These are phyloP conservation scores for Torulaspora quercuum DNA, from an alignment of 805 yeast genomes.

Conservation along the genomic window DNA sequence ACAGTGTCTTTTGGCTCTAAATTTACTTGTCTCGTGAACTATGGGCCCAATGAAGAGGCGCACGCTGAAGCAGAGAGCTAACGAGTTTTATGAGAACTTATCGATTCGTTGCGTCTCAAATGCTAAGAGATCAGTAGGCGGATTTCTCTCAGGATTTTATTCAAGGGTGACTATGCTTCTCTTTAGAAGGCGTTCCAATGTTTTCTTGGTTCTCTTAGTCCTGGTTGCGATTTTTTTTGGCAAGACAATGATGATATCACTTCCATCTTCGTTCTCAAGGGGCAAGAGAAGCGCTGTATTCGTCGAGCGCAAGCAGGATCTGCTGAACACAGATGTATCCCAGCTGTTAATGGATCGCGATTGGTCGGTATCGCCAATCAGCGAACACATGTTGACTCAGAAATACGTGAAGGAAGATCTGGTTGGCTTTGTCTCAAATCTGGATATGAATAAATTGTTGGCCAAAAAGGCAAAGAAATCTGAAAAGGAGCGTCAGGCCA, in stretches of 20 bases:
- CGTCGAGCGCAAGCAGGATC: conserved; percentile 10
- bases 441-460: conserved; percentile 10
- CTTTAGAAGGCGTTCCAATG: conserved; percentile 5
- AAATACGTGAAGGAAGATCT: conserved; percentile 6
- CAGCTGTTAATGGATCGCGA: conserved; percentile 7
- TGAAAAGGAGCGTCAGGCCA: conserved; percentile 1
- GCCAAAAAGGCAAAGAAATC: conserved; percentile 4
- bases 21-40: neutral
- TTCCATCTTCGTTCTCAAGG: too few species aligned
- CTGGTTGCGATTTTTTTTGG: conserved; percentile 1
- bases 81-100: neutral
- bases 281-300: conserved; percentile 2
- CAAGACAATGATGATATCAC: neutral
- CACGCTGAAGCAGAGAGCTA: conserved; percentile 4
- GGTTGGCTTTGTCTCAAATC: conserved; percentile 17
- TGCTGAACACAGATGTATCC: conserved; percentile 14
- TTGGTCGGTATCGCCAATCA: conserved; percentile 12
- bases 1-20: neutral
- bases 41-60: conserved; percentile 5
- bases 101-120: neutral
- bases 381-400: conserved; percentile 7
- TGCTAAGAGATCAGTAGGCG: conserved; percentile 1
- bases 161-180: conserved; percentile 5
- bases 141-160: conserved; percentile 3
- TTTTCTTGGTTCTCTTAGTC: conserved; percentile 2